Base-by-base conservation (phyloP, 495 filamentous ascomycete species). In the Neurospora sp. region DNA sequence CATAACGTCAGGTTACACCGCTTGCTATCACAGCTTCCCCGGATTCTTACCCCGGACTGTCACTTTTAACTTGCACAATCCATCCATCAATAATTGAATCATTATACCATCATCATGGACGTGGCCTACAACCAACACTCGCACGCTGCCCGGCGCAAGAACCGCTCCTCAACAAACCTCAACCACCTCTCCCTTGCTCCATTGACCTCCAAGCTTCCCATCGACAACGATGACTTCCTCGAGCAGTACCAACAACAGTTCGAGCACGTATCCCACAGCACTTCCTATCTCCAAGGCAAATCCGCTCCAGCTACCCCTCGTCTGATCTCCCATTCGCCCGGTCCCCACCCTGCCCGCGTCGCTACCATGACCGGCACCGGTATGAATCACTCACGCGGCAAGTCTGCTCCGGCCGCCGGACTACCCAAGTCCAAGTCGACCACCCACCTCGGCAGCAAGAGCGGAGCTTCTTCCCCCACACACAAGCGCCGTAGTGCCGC, bases 141-240 rank as follows among this genome's bases (percentile, higher is more conserved):
- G 70, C 81, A 81, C 74, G 80, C 83, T 59, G 79, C 82, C 35
- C 79, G 84, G 70, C 81, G 83, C 53, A 82, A 86, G 77, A 83
- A 80, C 69, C 81, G 83, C 44, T 86, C 85, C 8, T 77, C 80
- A 69, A 83, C 80, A 27, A 84, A 84, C 77, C 77, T 85, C 71
- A 83, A 85, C 70, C 84, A 87, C 74, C 81, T 87, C 74, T 89
- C 89, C 35, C 85, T 92, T 69, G 87, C 89, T 39, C 90, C 90
- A 71, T 83, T 93, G 22, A 91, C 89, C 18, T 87, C 90, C 69
- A 87, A 85, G 79, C 87, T 90, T 72, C 89, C 90, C 70, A 83
- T 90, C 69, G 76, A 80, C 72, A 87, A 90, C 75, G 80, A 84
- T 70, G 86, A 89, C 71, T 79, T 84, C 72, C 73, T 80, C 59